These are phyloP conservation scores for Bryum argenteum DNA, from an alignment of 225 moss, liverwort and hornwort species.

Conservation along the genomic window DNA sequence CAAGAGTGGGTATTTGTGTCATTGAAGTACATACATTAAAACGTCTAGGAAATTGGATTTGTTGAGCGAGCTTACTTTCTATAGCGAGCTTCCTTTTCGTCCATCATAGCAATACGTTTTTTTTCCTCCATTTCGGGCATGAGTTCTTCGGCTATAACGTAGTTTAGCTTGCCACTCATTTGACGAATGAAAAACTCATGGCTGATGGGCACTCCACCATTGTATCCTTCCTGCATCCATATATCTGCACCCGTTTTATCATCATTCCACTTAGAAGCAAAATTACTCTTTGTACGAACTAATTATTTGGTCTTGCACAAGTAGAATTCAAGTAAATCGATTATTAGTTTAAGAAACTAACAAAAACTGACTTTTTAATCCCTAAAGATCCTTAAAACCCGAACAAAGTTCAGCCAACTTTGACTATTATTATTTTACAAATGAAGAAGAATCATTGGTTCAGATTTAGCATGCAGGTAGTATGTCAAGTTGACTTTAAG, in stretches of 20 bases:
- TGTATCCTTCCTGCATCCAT: constrained; percentile 88
- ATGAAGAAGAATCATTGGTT: too few species aligned
- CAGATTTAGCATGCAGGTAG: too few species aligned
- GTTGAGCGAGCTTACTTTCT: constrained; percentile 52
- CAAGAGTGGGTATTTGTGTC: too few species aligned
- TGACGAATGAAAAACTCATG: constrained; percentile 81
- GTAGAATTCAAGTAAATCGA: too few species aligned
- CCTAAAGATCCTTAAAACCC: too few species aligned
- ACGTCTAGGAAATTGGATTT: not conserved
- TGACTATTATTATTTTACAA: too few species aligned
- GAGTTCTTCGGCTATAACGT: constrained; percentile 76
- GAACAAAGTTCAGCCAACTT: too few species aligned
- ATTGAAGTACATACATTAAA: too few species aligned
- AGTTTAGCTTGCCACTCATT: constrained; percentile 91
- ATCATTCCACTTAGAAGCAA: constrained; percentile 53
- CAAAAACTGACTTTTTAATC: too few species aligned
- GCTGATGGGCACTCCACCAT: constrained; percentile 86
- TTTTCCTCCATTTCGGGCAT: constrained; percentile 69
- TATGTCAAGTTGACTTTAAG: too few species aligned
- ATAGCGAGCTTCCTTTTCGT: constrained; percentile 78
- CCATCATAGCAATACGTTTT: constrained; percentile 61
- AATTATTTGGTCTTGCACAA: too few species aligned
- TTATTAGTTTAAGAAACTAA: not conserved
- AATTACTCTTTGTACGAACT: not conserved
- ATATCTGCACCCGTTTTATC: constrained; percentile 65